Base-by-base conservation (phyloP, 805 yeast species). In the Lipomyces sp. region DNA sequence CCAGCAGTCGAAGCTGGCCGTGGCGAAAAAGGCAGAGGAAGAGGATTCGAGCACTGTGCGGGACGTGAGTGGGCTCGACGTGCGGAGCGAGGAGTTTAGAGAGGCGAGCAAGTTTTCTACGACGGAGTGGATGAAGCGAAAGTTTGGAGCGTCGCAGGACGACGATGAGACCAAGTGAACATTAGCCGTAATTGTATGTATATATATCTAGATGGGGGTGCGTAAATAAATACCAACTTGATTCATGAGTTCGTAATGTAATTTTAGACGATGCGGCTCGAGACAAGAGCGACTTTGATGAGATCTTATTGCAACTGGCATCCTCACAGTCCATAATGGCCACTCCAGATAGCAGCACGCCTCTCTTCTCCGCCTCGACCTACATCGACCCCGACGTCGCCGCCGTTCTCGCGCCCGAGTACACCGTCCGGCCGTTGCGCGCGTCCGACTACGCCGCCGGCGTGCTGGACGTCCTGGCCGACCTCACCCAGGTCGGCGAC, bases 401-500 rank as follows among this genome's bases (percentile, higher is more conserved):
- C 26, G 26, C 16, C 11, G n/a, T n/a, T 4, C 43, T 55, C 11
- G 49, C 31, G 32, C 89, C 90, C n/a, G 71, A 67, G n/a, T 89
- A 85, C 70, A 65, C 69, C 1, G 71, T 89, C 46, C 77, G 96
- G 61, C 73, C 80, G 24, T 66, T 86, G 22, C 67, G 71, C 48
- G 57, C 65, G 6, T 60, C 71, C 0, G 97, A 90, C 67, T 82
- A 75, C 65, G 66, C 70, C 32, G 76, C 78, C n/a, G 82, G 84
- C 11, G 83, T 82, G 7, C 70, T 84, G 23, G 77, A 76, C 28
- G 81, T 86, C 0, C 71, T 93, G 40, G 67, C 73, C 11, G 85
- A 78, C 2, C 74, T 91, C 57, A 93, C 98, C 10, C 79, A 85
- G 0, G 96, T 93, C 3, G 98, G 98, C 0, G 75, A 78, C 4